A percentile compares a stretch with the other conserved stretches of the same genome.
These are phyloP conservation scores for Calocybe gangraenosa DNA, from an alignment of 768 basidiomycete genomes.

Conservation along the genomic window DNA sequence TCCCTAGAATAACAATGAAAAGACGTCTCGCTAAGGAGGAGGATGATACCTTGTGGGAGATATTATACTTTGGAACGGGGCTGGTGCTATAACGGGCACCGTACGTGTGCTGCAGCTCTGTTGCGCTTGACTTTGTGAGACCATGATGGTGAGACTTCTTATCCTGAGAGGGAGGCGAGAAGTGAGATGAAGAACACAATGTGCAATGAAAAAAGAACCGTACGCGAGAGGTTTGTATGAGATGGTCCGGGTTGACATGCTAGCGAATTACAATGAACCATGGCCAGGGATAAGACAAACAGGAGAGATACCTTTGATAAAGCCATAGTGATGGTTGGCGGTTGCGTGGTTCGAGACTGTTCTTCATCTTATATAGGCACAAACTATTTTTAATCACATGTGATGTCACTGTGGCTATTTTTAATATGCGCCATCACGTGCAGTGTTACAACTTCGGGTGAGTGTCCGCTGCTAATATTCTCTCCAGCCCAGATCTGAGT, in stretches of 20 bases:
- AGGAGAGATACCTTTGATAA: constrained; percentile 48
- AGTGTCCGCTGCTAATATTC: constrained; percentile 27
- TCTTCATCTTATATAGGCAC: no score
- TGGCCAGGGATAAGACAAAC: neutral
- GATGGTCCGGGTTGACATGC: constrained; percentile 66
- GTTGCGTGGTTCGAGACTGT: neutral
- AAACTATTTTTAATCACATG: no score
- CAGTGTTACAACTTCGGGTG: constrained; percentile 15
- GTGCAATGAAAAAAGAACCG: constrained; percentile 7
- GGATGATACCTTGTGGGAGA: constrained; percentile 48
- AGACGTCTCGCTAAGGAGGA: neutral
- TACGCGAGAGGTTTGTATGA: constrained; percentile 58
- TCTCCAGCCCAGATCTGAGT: constrained; percentile 44
- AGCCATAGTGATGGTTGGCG: constrained; percentile 38
- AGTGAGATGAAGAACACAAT: constrained; percentile 2
- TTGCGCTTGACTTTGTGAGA: constrained; percentile 29
- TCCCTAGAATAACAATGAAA: constrained; percentile 38
- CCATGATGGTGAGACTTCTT: constrained; percentile 34
- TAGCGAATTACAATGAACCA: constrained; percentile 20
- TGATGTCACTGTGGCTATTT: neutral
- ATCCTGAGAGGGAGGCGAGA: constrained; percentile 36
- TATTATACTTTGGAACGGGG: constrained; percentile 66
- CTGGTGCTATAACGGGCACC: constrained; percentile 62
- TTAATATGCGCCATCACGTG: neutral
- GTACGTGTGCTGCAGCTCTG: constrained; percentile 40